These are phyloP conservation scores for Nyctanthes arbortristis DNA, from an alignment of 257 asterid genomes.

Conservation along the genomic window DNA sequence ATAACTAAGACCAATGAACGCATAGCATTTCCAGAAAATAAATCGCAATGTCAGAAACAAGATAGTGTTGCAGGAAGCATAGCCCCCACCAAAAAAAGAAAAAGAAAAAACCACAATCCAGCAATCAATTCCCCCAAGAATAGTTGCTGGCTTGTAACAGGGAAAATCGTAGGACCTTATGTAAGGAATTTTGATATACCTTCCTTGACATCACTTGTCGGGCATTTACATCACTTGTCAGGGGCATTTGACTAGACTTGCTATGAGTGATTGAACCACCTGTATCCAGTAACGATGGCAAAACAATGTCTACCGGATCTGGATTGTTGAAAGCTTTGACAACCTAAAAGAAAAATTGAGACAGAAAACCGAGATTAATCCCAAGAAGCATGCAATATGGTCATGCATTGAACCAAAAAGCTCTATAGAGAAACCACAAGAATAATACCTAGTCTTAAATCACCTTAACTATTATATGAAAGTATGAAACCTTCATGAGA, in stretches of 20 bases:
- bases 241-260: conserved; percentile 44
- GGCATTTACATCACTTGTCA: too few species aligned
- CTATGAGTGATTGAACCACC: conserved; percentile 42
- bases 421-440: background rate
- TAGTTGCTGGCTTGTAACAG: conserved; percentile 11
- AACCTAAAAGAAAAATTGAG: conserved; percentile 46
- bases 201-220: conserved; percentile 49
- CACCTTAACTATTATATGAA: background rate
- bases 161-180: conserved; percentile 14
- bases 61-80: conserved; percentile 4
- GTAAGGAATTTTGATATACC: conserved; percentile 45
- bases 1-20: background rate
- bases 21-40: background rate
- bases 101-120: background rate
- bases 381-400: conserved; percentile 21
- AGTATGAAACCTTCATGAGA: conserved; percentile 3
- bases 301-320: conserved; percentile 65
- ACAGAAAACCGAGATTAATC: conserved; percentile 24
- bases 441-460: conserved; percentile 8
- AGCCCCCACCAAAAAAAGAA: too few species aligned
- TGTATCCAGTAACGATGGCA: conserved; percentile 73
- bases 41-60: conserved; percentile 16
- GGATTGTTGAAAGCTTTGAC: conserved; percentile 74
- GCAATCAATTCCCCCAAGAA: conserved; percentile 13
- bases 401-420: background rate